phyloP scores from a whole-genome alignment of 805 yeast genomes.

The Maudiozyma pseudohumilis region DNA sequence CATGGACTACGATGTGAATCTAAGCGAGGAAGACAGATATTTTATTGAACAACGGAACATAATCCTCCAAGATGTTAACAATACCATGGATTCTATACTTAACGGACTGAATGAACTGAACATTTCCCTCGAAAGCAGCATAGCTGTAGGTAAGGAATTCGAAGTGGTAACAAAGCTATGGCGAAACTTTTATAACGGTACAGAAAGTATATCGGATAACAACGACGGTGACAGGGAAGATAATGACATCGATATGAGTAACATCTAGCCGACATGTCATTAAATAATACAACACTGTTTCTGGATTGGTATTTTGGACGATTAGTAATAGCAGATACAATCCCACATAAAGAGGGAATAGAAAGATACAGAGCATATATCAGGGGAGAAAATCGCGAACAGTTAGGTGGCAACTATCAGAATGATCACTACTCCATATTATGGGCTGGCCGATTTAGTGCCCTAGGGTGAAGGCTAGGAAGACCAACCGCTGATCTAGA shows the following conservation, averaged over 20 bases:
- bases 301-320: too few relatives aligned
- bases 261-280: not conserved
- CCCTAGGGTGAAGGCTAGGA: constrained; percentile 4
- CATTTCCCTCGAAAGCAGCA: constrained; percentile 53
- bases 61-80: constrained; percentile 24
- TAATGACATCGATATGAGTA: constrained; percentile 5
- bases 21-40: constrained; percentile 14
- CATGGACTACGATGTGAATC: not conserved
- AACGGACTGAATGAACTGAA: constrained; percentile 56
- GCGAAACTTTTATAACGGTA: constrained; percentile 54
- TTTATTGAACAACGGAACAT: constrained; percentile 25
- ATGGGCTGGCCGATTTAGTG: constrained; percentile 8
- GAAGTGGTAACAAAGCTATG: constrained; percentile 63
- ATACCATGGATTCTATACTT: constrained; percentile 52
- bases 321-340: too few relatives aligned
- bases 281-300: not conserved
- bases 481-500: constrained; percentile 11
- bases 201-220: constrained; percentile 13
- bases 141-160: constrained; percentile 69
- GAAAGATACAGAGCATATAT: too few relatives aligned
- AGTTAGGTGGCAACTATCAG: too few relatives aligned
- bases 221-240: constrained; percentile 5
- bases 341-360: too few relatives aligned
- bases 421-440: too few relatives aligned
- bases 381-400: too few relatives aligned